Evolutionary conservation across 2,329 filamentous ascomycete genomes (phyloP), one percentile per base, ranked within the genome.

Genomic region (Botryotinia convoluta): DNA sequence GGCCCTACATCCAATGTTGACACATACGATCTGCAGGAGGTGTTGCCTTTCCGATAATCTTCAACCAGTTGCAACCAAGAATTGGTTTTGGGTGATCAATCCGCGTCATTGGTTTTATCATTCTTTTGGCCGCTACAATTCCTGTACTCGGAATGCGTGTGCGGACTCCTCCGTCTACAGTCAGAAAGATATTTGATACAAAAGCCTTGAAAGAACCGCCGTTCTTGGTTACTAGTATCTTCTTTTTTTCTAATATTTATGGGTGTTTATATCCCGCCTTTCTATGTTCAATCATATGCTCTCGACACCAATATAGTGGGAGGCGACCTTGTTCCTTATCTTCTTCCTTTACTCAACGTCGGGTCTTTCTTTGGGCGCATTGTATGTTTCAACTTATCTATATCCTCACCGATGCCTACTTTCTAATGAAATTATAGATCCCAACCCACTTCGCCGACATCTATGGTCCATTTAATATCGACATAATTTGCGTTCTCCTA

Each of bases 241-340:
- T 62, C 32, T 39, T 51, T 5, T 5, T 76, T 78, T 57, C 76
- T 79, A 44, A 76, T 72, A 0, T 77, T 78, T 79, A 82, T 84
- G 71, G 87, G 86, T 44, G 84, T 86, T 73, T 88, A 87, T 77
- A 79, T 88, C 18, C 87, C 87, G 1, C 84, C 86, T 74, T 85
- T 84, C 75, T 89, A 85, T 72, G 79, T 80, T 37, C 68, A 82
- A 35, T 74, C 65, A 14, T 79, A 77, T 39, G 63, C 65, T 29
- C 39, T 75, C 32, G 74, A 77, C 18, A 74, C 80, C 2, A 74
- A 65, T 35, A 75, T 76, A 78, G 78, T 72, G 71, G 87, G 83
- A 61, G 85, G 81, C 76, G 79, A 81, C 29, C 77, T 75, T 61
- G 74, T 37, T 45, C 71, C 76, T 69, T 76, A 76, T 65, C 60